Percentiles rank a stretch among this genome's conserved stretches.
These are phyloP conservation scores for Senna siamea DNA, from an alignment of 306 rosid genomes.

Conservation along the genomic window DNA sequence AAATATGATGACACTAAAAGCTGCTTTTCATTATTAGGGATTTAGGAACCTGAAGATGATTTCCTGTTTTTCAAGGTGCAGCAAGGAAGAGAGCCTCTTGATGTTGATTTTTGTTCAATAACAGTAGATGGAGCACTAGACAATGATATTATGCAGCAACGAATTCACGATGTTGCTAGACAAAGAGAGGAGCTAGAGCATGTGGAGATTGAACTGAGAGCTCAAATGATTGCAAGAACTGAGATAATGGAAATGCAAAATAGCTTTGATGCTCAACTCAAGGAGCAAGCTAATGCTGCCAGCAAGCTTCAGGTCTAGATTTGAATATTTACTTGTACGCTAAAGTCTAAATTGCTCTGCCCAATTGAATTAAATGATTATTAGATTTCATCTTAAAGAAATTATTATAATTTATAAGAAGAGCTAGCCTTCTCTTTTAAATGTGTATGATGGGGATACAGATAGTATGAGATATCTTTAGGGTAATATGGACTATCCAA, in stretches of 20 bases:
- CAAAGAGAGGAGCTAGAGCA: conserved; percentile 82
- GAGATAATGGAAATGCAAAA: conserved; percentile 76
- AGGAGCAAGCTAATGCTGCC: conserved; percentile 72
- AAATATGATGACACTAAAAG: conserved; percentile 48
- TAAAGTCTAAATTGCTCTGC: background rate
- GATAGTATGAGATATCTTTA: no score
- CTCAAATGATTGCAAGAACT: conserved; percentile 83
- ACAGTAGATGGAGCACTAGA: conserved; percentile 74
- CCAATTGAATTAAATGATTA: background rate
- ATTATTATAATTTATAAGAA: background rate
- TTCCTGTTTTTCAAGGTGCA: conserved; percentile 81
- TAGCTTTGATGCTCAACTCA: conserved; percentile 76
- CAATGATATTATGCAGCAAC: conserved; percentile 71
- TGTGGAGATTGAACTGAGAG: conserved; percentile 79
- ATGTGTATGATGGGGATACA: no score
- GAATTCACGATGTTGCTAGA: conserved; percentile 64
- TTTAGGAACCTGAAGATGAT: conserved; percentile 53
- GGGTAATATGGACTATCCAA: no score
- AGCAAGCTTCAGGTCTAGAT: conserved; percentile 73
- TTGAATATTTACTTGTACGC: conserved; percentile 15
- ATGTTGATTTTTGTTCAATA: conserved; percentile 84
- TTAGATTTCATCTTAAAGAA: background rate
- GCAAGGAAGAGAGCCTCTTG: conserved; percentile 93
- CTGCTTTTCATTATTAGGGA: conserved; percentile 33
- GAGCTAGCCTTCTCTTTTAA: background rate